These are phyloP conservation scores for Pyrus hybrid DNA, from an alignment of 331 rosid species.

Conservation along the genomic window DNA sequence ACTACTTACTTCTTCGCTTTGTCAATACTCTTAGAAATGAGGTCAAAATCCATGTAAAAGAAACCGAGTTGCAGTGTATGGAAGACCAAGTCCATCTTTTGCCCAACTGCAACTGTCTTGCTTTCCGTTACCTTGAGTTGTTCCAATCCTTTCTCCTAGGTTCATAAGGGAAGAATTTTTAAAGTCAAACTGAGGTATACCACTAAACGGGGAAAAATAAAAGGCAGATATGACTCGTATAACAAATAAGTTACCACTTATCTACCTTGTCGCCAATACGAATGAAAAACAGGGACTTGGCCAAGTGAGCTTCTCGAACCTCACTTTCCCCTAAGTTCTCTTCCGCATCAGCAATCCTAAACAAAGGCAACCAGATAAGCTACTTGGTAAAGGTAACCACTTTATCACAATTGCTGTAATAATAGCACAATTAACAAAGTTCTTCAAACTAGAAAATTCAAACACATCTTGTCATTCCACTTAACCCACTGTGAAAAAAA, in stretches of 20 bases:
- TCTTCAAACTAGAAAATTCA: not conserved
- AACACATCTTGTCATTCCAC: not conserved
- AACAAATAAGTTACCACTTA: not conserved
- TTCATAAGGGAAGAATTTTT: constrained; percentile 13
- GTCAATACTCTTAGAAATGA: constrained; percentile 86
- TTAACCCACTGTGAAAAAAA: not conserved
- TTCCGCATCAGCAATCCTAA: constrained; percentile 94
- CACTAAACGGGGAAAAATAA: not conserved
- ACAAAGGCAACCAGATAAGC: constrained; percentile 16
- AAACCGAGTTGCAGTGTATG: constrained; percentile 84
- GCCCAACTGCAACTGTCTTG: constrained; percentile 93
- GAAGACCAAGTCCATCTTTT: constrained; percentile 92
- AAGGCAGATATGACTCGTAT: not conserved
- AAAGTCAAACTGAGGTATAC: constrained; percentile 2
- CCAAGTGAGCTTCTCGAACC: constrained; percentile 97
- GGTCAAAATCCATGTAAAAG: constrained; percentile 94
- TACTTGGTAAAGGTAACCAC: not conserved
- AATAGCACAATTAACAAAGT: not conserved
- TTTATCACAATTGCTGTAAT: not conserved
- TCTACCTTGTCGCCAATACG: constrained; percentile 85
- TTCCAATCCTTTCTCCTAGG: constrained; percentile 81
- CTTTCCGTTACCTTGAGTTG: constrained; percentile 87
- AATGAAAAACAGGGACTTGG: constrained; percentile 81
- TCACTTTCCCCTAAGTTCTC: constrained; percentile 98
- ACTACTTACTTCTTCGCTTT: constrained; percentile 73